Evolutionary conservation across 768 basidiomycete species (phyloP), one percentile per base, ranked within the genome.

Genomic region (Gyrodon lividus): DNA sequence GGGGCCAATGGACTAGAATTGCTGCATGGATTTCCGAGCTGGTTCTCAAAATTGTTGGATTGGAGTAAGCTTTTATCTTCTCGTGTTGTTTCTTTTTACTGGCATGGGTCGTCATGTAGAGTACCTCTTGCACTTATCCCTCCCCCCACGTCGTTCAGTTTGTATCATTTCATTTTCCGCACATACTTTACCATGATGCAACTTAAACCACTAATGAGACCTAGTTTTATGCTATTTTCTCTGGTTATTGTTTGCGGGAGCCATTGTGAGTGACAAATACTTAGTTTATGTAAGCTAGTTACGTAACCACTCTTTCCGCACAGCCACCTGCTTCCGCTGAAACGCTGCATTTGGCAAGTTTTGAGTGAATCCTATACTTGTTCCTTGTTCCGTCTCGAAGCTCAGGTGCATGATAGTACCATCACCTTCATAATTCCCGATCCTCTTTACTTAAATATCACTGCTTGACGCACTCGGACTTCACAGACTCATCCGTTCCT

Each of bases 21-120:
- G 78, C 88, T 53, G 79, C 83, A 48, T 91, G 87, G 86, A 88
- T 90, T 52, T 83, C 86, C 28, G 77, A 79, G 61, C 68, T 83
- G 56, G 75, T 83, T 23, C 65, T 70, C 62, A 76, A 74, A 62
- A 80, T 80, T 56, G 75, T 81, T 46, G 67, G 78, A 46, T 58
- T 64, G 59, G 68, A 61, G 45, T 69, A 45, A 52, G 35, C 35
- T 17, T 40, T 46, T 44, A 41, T 51, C 43, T 31, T 51, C 14
- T 23, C 43, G 19, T 34, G 43, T 28, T 42, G 47, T 43, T 39
- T 52, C n/a, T n/a, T 31, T 28, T 19, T 26, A 38, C n/a, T 38
- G 24, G 17, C 46, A 52, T 26, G 45, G 43, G 46, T 42, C 10
- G 14, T 20, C 26, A 51, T 65, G 59, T 65, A 55, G 52, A 49